A percentile compares a stretch with the other conserved stretches of the same genome.
Conservation (phyloP, 2,329 filamentous ascomycete genomes). For the Tolypocladium endophyticum region DNA sequence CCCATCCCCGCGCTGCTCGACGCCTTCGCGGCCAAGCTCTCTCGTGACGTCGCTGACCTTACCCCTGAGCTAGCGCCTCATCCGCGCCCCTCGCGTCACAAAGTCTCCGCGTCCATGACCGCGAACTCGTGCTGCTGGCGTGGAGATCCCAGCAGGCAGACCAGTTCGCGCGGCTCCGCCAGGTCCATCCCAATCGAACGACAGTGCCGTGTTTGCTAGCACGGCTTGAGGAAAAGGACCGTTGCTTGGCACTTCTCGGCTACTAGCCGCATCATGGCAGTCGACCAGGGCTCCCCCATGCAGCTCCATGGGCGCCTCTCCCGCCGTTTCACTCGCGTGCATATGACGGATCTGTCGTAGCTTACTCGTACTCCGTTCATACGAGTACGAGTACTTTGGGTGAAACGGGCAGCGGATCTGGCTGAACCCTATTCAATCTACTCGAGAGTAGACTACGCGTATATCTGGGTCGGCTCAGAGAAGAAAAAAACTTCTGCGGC, state of each 20-base stretch:
- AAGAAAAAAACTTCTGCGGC: neutral
- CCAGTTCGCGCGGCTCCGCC: neutral
- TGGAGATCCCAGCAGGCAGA: neutral
- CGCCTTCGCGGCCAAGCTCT: too few species aligned
- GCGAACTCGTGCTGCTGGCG: neutral
- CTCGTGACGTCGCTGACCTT: neutral
- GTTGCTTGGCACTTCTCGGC: neutral
- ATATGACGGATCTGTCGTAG: neutral
- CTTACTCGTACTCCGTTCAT: too few species aligned
- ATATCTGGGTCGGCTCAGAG: too few species aligned
- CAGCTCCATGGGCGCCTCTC: neutral
- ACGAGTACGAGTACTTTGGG: too few species aligned
- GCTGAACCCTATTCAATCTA: neutral
- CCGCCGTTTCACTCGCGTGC: neutral
- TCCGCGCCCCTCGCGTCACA: neutral
- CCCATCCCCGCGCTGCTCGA: too few species aligned
- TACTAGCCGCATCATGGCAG: neutral
- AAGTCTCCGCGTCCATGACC: neutral
- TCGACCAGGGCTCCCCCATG: neutral
- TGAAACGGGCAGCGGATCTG: neutral
- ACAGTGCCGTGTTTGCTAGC: neutral
- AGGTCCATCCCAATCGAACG: neutral
- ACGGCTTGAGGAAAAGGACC: neutral
- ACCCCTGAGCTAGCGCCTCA: neutral
- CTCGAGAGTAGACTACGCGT: neutral